Evolutionary conservation across 2,329 filamentous ascomycete genomes (phyloP), one percentile per base, ranked within the genome.

Genomic region (Lithohypha guttulata): DNA sequence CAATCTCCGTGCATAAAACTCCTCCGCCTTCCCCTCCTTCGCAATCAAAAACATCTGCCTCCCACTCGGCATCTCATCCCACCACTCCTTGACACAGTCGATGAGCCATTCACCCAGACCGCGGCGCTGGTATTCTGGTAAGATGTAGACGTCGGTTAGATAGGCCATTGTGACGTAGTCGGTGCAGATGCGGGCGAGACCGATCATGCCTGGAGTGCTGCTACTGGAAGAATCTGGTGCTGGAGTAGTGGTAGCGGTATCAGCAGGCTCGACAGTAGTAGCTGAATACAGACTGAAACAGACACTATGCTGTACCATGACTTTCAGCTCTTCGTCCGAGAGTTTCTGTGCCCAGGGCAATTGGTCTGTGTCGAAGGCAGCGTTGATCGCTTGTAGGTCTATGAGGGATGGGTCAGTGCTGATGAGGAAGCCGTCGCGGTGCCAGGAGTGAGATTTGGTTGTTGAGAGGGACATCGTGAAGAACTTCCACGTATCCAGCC

Each of bases 151-250:
- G 51, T 84, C 80, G 18, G 79, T 79, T 26, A 81, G 59, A 50
- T 81, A 85, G 22, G 71, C 77, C 49, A 83, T 75, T 0, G 79
- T 80, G 32, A 75, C 68, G 51, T 73, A 70, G 57, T 85, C 81
- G 6, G 80, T 85, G 36, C 84, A 62, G n/a, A 81, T 57, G 22
- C 81, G 67, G 1, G 69, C 70, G 41, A 79, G 66, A 1, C 76
- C 77, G 34, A 81, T 50, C 15, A 50, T 22, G 21, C 21, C 33
- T 7, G 42, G 34, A 7, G 63, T 49, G 41, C 28, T n/a, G 42
- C 20, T 15, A 30, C 33, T 22, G 30, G 23, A 27, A 21, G 8
- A 30, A 6, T 21, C 32, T 29, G 51, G 44, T 21, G 46, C 49
- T 8, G 30, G 18, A 31, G 27, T n/a, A 22, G 34, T 25, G 40